Conservation (phyloP, 2,329 filamentous ascomycete species). For the Aspergillus thermomutatus region DNA sequence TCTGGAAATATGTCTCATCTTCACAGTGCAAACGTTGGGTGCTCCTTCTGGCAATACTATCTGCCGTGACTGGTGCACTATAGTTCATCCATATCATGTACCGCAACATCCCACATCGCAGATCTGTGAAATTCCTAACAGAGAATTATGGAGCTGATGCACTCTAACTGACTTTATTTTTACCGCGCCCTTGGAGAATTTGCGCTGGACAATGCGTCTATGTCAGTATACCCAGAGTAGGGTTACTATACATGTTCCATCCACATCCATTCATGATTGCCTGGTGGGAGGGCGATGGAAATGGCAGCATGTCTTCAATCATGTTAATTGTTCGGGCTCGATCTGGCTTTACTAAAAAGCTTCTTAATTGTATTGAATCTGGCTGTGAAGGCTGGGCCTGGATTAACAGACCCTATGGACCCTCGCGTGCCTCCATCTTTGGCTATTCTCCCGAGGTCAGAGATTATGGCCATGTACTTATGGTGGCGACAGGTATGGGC, state of each 20-base stretch:
- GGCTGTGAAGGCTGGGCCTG: conserved; percentile 13
- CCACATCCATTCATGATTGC: conserved; percentile 26
- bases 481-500: conserved; percentile 34
- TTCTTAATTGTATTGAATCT: conserved; percentile 10
- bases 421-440: conserved; percentile 6
- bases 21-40: too few relatives aligned
- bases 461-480: conserved; percentile 31
- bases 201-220: conserved; percentile 19
- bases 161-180: conserved; percentile 1
- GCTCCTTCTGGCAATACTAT: background rate
- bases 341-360: conserved; percentile 16
- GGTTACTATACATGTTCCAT: conserved; percentile 23
- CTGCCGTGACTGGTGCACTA: background rate
- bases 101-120: conserved; percentile 10
- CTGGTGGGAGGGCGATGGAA: conserved; percentile 17
- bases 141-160: background rate
- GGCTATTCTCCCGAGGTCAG: conserved; percentile 13
- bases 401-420: conserved; percentile 28
- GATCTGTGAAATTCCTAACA: conserved; percentile 1
- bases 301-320: conserved; percentile 12
- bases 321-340: conserved; percentile 23
- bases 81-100: conserved; percentile 1
- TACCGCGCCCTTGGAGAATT: conserved; percentile 15
- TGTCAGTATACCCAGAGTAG: conserved; percentile 15
- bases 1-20: conserved; percentile 2